phyloP scores from a whole-genome alignment of 345 rosid genomes.

The Dipteronia sinensis region DNA sequence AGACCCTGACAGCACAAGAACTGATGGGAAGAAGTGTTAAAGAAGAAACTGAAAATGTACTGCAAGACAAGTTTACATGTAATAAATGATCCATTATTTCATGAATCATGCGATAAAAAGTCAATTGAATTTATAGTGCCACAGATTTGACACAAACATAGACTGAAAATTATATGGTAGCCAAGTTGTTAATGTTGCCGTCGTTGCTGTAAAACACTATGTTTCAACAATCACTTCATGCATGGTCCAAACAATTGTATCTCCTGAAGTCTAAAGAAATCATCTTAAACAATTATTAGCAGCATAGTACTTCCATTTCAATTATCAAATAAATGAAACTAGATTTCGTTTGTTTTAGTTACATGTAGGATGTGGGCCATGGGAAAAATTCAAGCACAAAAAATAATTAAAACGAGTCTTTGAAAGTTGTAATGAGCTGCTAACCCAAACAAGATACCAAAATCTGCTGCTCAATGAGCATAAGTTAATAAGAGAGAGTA shows the following conservation, averaged over 20 bases:
- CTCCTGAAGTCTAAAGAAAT: background rate
- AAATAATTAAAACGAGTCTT: no score
- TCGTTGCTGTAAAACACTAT: slow-evolving; percentile 2
- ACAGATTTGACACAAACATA: background rate
- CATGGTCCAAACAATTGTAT: slow-evolving; percentile 1
- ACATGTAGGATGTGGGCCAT: background rate
- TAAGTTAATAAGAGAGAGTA: slow-evolving; percentile 15
- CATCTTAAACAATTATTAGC: background rate
- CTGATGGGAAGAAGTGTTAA: slow-evolving; percentile 23
- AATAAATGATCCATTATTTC: background rate
- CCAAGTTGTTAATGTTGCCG: background rate
- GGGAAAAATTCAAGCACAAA: background rate
- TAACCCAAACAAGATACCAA: no score
- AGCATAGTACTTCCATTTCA: background rate
- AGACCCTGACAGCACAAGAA: slow-evolving; percentile 32
- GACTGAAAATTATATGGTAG: background rate
- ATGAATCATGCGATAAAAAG: background rate
- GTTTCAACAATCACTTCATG: background rate
- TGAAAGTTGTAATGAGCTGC: no score
- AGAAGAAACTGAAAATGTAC: background rate
- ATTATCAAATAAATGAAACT: background rate
- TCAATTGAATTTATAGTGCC: background rate
- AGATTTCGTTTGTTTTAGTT: background rate
- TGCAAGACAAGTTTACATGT: background rate
- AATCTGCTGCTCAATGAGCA: background rate